Evolutionary conservation across 129 eudicot genomes (phyloP).

Genomic region (Tagetes erecta): DNA sequence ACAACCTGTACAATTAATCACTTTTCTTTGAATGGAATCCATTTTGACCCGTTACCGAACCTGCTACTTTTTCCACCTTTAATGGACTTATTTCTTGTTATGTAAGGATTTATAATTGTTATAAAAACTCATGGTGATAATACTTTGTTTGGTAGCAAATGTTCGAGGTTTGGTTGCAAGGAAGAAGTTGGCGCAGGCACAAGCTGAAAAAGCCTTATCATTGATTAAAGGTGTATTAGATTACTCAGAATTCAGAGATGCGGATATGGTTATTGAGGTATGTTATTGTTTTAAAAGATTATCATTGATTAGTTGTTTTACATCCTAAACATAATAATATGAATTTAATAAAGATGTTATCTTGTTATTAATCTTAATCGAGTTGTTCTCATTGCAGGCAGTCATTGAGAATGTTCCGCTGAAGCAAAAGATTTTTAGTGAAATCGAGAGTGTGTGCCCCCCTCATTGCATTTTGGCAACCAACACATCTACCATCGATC

Average conservation of each 20-base stretch:
- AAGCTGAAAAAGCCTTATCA: constrained; percentile 74
- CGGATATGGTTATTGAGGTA: constrained; percentile 96
- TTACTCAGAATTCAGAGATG: constrained; percentile 78
- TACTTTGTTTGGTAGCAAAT: constrained; percentile 50
- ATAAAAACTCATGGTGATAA: constrained; percentile 10
- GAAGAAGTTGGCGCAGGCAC: constrained; percentile 60
- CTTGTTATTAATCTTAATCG: background rate
- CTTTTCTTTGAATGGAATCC: constrained; percentile 1
- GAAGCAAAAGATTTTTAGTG: constrained; percentile 86
- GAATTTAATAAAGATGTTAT: background rate
- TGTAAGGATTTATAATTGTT: background rate
- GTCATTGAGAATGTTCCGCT: constrained; percentile 82
- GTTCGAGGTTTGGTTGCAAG: constrained; percentile 71
- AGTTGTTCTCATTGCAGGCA: constrained; percentile 58
- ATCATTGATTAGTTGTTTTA: constrained; percentile 46
- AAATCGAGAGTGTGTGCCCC: constrained; percentile 77
- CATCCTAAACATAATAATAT: constrained; percentile 10
- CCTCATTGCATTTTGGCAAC: constrained; percentile 96
- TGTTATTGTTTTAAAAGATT: constrained; percentile 31
- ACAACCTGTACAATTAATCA: background rate
- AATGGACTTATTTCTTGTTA: background rate
- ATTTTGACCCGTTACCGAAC: background rate
- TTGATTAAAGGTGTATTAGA: constrained; percentile 82
- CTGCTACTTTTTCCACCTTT: background rate
- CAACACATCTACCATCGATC: constrained; percentile 91